Evolutionary conservation across 495 filamentous ascomycete genomes (phyloP), one percentile per base, ranked within the genome.

Genomic region (Hypoxylon perforatum): DNA sequence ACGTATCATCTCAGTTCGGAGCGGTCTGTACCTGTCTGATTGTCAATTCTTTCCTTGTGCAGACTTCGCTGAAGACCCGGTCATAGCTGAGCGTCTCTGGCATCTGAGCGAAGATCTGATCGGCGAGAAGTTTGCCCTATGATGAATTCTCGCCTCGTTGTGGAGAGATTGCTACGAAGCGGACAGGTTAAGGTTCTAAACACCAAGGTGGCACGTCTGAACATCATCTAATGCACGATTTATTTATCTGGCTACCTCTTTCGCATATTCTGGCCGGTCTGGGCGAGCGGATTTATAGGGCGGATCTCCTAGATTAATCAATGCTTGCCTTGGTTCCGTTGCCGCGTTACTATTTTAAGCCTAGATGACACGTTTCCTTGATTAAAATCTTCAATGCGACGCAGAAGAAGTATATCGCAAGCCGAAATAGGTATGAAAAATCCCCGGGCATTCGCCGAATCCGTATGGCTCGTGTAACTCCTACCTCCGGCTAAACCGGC

Each of bases 1-100:
- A 65, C 18, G 11, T 51, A n/a, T 14, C 12, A 3, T 50, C 65
- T 8, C 39, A 84, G 83, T 69, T 62, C 66, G 60, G 22, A 72
- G 68, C 39, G 78, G 74, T 9, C 50, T 80, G 17, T 82, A 81
- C 45, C 46, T 82, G 14, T 48, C 70, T 2, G 77, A 82, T 35
- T 82, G 80, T 48, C 80, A 82, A 47, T 74, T 80, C 39, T 65
- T 57, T 18, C 57, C 65, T 30, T 42, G 54, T 28, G 73, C 67
- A 6, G 64, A 71, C 5, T 55, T 60, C 36, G 64, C 70, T 12
- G 45, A 55, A 19, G 61, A 70, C 28, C 49, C 25, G 1, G 21
- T 44, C 4, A 52, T 47, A 45, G 72, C 72, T 28, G 23, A 63
- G 49, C 70, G 58, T 14, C 65, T 78, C 1, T 78, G 76, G 76